Conservation (phyloP, 73 alveolate species). For the Urostyla sp. region DNA sequence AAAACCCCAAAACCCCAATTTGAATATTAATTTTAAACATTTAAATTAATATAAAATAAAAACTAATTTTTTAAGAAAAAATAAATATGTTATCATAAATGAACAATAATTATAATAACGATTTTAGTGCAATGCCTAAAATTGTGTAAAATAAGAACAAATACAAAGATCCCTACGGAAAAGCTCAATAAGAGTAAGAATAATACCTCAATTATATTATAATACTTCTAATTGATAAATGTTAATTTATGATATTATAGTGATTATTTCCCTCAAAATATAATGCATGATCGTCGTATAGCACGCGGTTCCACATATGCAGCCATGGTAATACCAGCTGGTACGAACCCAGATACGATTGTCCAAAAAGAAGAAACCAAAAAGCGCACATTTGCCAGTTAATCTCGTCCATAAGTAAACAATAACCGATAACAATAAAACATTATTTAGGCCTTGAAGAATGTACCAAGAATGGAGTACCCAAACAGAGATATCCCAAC, state of each 20-base stretch:
- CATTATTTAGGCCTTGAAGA: no score
- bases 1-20: no score
- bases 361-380: constrained; percentile 52
- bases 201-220: background rate
- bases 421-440: no score
- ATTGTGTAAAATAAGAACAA: constrained; percentile 65
- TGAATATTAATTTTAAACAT: no score
- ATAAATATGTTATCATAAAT: no score
- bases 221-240: background rate
- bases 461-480: constrained; percentile 13
- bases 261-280: constrained; percentile 73
- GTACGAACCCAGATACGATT: constrained; percentile 42
- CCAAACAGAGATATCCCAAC: constrained; percentile 67
- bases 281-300: constrained; percentile 91
- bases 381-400: no score
- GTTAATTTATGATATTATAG: background rate
- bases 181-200: constrained; percentile 25
- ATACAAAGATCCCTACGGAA: constrained; percentile 75
- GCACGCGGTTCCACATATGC: constrained; percentile 97
- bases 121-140: constrained; percentile 66
- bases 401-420: no score
- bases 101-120: constrained; percentile 40
- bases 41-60: no score
- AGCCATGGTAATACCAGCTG: constrained; percentile 85
- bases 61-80: no score